These are phyloP conservation scores for Starmerella sirachaensis DNA, from an alignment of 805 yeast species.

Conservation along the genomic window DNA sequence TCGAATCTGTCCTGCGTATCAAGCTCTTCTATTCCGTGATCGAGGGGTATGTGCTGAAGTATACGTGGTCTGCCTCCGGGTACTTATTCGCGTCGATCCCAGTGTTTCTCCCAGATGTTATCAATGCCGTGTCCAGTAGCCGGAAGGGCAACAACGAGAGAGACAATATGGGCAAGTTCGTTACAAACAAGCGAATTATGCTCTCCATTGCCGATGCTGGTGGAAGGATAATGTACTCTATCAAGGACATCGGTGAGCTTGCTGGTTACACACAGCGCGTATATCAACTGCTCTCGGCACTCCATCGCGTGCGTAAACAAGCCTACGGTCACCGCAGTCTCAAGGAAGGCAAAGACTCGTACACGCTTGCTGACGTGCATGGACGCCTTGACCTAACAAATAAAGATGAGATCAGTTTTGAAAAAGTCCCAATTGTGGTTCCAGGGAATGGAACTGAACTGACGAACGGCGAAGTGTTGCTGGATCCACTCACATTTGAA, in stretches of 20 bases:
- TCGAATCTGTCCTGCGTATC: conserved; percentile 42
- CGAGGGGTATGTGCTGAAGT: conserved; percentile 79
- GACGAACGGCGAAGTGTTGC: conserved; percentile 41
- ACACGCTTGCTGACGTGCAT: conserved; percentile 39
- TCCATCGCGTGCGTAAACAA: conserved; percentile 69
- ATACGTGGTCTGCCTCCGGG: conserved; percentile 94
- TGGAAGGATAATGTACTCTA: conserved; percentile 83
- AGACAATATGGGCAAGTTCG: conserved; percentile 67
- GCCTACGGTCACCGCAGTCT: conserved; percentile 21
- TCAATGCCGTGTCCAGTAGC: conserved; percentile 14
- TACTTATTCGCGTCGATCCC: conserved; percentile 84
- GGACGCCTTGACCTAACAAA: conserved; percentile 75
- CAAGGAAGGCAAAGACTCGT: conserved; percentile 14
- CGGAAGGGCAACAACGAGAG: conserved; percentile 20
- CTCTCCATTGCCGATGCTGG: conserved; percentile 92
- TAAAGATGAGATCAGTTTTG: conserved; percentile 70
- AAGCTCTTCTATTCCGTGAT: conserved; percentile 58
- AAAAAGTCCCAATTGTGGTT: conserved; percentile 67
- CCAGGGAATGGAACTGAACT: conserved; percentile 37
- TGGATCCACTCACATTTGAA: conserved; percentile 52
- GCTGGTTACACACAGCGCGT: conserved; percentile 86
- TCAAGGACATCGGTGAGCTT: conserved; percentile 79
- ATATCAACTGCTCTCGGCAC: conserved; percentile 57
- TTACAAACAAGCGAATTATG: conserved; percentile 82
- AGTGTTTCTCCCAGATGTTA: conserved; percentile 48